Conservation (phyloP, 2,329 filamentous ascomycete species). For the Calonectria pauciramosa region DNA sequence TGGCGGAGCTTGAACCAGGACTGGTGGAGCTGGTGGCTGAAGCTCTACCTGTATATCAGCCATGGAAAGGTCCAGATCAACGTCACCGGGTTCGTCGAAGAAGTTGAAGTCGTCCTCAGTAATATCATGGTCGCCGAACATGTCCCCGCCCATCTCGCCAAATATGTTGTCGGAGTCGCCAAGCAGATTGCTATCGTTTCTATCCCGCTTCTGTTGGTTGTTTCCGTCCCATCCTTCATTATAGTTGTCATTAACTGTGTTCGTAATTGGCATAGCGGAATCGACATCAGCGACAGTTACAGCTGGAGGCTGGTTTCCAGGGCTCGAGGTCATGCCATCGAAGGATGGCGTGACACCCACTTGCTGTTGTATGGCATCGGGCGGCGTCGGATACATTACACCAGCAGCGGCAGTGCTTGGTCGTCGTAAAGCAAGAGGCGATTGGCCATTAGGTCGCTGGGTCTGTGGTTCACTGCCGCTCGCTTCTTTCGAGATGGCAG, state of each 20-base stretch:
- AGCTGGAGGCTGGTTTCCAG: constrained; percentile 59
- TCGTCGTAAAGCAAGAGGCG: constrained; percentile 65
- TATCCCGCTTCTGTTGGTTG: constrained; percentile 61
- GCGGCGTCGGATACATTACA: constrained; percentile 79
- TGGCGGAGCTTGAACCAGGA: constrained; percentile 21
- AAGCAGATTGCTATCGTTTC: constrained; percentile 57
- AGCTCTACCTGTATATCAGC: constrained; percentile 36
- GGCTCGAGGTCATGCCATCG: constrained; percentile 69
- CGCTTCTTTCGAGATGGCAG: constrained; percentile 57
- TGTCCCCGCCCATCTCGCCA: constrained; percentile 76
- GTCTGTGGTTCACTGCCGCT: constrained; percentile 58
- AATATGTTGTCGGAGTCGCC: constrained; percentile 73
- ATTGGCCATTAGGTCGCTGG: constrained; percentile 62
- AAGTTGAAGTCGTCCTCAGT: constrained; percentile 89
- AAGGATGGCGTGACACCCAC: constrained; percentile 69
- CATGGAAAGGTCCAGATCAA: constrained; percentile 54
- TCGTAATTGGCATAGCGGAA: constrained; percentile 35
- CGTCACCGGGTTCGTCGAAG: constrained; percentile 74
- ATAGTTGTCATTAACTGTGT: constrained; percentile 37
- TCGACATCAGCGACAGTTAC: constrained; percentile 50
- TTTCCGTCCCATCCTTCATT: constrained; percentile 52
- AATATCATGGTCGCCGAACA: constrained; percentile 81
- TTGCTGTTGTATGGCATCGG: constrained; percentile 71
- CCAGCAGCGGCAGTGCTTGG: constrained; percentile 62
- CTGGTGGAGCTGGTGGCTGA: constrained; percentile 26